Conservation (phyloP, 208 protist species). For the Acanthamoeba lenticulata region DNA sequence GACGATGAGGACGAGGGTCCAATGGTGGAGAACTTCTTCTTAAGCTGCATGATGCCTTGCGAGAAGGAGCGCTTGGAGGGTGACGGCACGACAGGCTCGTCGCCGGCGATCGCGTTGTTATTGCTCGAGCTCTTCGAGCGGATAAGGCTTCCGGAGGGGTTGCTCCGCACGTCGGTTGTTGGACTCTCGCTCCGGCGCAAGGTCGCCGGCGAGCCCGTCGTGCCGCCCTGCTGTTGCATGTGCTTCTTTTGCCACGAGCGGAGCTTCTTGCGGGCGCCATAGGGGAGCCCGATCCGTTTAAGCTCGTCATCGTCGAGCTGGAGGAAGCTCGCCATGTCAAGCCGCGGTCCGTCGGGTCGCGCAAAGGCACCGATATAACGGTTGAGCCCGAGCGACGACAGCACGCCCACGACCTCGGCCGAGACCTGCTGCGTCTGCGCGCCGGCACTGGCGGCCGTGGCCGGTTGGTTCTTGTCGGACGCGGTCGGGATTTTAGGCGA, state of each 20-base stretch:
- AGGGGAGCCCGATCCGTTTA: not conserved
- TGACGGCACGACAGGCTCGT: too few species aligned
- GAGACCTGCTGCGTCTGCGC: not conserved
- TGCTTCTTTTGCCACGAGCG: not conserved
- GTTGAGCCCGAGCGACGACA: not conserved
- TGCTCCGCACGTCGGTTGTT: too few species aligned
- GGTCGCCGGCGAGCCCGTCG: not conserved
- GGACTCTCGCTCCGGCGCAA: not conserved
- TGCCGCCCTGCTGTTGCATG: too few species aligned
- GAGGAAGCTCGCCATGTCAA: not conserved
- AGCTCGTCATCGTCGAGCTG: not conserved
- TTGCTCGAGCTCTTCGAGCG: not conserved
- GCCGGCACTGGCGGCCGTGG: not conserved
- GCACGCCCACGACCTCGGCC: not conserved
- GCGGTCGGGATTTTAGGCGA: not conserved
- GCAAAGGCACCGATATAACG: not conserved
- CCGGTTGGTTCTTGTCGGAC: not conserved
- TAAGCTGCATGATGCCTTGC: not conserved
- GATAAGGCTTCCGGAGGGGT: not conserved
- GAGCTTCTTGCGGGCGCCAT: not conserved
- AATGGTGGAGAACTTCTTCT: constrained; percentile 22
- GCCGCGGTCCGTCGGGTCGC: not conserved
- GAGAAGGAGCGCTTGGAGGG: not conserved
- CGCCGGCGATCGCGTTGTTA: too few species aligned
- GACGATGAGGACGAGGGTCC: not conserved